phyloP scores from a whole-genome alignment of 208 protist species.

The Wallacemonas sp. region DNA sequence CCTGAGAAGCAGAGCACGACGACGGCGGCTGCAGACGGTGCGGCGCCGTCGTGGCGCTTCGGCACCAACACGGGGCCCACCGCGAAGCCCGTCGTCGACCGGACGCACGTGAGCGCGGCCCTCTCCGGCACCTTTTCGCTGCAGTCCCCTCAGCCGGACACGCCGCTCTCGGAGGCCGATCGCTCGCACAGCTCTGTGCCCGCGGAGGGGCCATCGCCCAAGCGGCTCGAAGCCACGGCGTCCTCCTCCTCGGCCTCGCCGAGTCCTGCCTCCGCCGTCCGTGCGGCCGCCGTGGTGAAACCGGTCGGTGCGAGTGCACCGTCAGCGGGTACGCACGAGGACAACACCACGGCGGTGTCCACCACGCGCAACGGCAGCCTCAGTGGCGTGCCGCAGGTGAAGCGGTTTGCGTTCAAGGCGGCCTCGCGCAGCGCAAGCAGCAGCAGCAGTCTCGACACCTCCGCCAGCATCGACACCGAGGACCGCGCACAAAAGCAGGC shows the following conservation, averaged over 20 bases:
- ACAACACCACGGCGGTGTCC: not conserved
- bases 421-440: not conserved
- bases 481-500: not conserved
- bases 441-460: not conserved
- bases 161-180: not conserved
- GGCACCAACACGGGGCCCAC: not conserved
- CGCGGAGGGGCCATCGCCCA: too few relatives aligned
- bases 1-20: not conserved
- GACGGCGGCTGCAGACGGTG: not conserved
- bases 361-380: slow-evolving; percentile 4
- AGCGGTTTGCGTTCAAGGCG: not conserved
- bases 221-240: too few relatives aligned
- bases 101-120: not conserved
- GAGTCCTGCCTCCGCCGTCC: not conserved
- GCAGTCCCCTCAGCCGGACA: slow-evolving; percentile 1
- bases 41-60: not conserved
- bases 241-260: not conserved
- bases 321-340: not conserved
- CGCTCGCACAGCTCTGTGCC: slow-evolving; percentile 3
- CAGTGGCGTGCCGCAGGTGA: slow-evolving; percentile 3
- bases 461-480: not conserved
- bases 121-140: slow-evolving; percentile 1
- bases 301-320: not conserved
- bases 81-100: not conserved
- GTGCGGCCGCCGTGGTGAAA: not conserved